A percentile compares a stretch with the other conserved stretches of the same genome.
Conservation (phyloP, 345 rosid genomes). For the Citrus sinensis region DNA sequence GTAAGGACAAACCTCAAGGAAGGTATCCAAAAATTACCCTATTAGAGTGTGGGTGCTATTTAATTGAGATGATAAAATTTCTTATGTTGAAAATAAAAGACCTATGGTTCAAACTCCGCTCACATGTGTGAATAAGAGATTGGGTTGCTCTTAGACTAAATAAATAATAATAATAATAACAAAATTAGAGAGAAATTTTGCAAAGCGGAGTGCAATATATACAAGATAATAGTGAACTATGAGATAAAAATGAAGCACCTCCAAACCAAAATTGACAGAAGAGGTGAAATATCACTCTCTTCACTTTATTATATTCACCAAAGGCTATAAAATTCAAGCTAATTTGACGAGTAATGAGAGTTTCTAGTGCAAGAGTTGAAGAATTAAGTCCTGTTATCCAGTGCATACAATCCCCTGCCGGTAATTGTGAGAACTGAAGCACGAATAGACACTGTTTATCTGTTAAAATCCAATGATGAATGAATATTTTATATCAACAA, state of each 20-base stretch:
- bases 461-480: not conserved
- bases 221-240: not conserved
- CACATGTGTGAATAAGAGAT: too few species aligned
- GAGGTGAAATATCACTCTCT: slow-evolving; percentile 11
- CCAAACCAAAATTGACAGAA: slow-evolving; percentile 25
- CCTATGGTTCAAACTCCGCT: too few species aligned
- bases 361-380: not conserved
- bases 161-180: too few species aligned
- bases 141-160: too few species aligned
- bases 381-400: not conserved
- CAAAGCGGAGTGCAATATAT: not conserved
- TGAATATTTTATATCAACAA: slow-evolving; percentile 36
- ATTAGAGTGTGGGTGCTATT: rapidly evolving
- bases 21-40: too few species aligned
- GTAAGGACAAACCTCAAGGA: too few species aligned
- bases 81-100: too few species aligned
- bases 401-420: not conserved
- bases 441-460: not conserved
- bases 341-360: not conserved
- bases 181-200: not conserved
- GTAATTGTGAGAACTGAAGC: not conserved
- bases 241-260: slow-evolving; percentile 4
- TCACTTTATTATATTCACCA: not conserved
- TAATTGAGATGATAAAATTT: too few species aligned
- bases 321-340: not conserved